Evolutionary conservation across 345 rosid genomes (phyloP), one percentile per base, ranked within the genome.

Genomic region (Bruguiera gymnorhiza): DNA sequence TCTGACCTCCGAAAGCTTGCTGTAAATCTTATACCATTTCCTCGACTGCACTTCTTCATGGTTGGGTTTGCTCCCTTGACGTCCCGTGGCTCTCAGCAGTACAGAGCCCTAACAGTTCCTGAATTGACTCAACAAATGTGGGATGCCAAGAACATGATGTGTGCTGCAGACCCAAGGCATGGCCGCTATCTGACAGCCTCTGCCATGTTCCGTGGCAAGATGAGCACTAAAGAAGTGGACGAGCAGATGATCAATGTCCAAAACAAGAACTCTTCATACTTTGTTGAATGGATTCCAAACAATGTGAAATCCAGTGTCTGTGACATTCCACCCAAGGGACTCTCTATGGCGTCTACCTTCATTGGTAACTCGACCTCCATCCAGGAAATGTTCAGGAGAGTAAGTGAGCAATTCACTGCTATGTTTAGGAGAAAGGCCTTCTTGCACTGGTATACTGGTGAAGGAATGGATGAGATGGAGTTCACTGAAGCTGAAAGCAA

Each of bases 101-200:
- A 55, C 29, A 23, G 60, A 8, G 60, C 60, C 2, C 15, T 55
- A 5, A 55, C 60, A 1, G 60, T 55, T 27, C 60, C 60, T 55
- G 60, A 55, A 23, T 23, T 55, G 60, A 55, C 60, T 15, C 60
- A 55, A 23, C 60, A 55, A 55, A 55, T 55, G 60, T 55, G 60
- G 60, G 60, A 55, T 55, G 60, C 60, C 60, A 55, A 55, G 60
- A 55, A 55, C 60, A 55, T 55, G 60, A 55, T 55, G 60, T 55
- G 60, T 55, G 60, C 60, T 23, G 60, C 60, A 8, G 60, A 55
- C 29, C 60, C 60, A 55, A 55, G 60, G 18, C 60, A 55, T 55
- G 60, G 60, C 16, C 60, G 60, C 60, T 55, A 55, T 27, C 30
- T 55, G 60, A 55, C 60, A 55, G 60, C 60, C 24, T 55, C 60